phyloP scores from a whole-genome alignment of 208 protist species.

The Acanthamoeba triangularis region DNA sequence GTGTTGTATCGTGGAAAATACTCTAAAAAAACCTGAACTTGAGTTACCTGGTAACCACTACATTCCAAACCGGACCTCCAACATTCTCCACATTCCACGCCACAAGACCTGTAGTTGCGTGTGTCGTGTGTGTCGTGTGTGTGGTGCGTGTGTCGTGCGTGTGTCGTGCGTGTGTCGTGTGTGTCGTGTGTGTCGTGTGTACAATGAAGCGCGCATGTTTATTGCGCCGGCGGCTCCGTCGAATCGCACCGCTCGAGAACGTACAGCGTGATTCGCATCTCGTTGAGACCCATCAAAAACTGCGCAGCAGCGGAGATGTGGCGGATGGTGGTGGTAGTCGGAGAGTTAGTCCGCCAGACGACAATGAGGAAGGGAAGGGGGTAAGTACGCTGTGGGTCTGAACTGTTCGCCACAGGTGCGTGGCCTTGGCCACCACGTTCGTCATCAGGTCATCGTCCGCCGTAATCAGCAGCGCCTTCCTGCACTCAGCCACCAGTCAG shows the following conservation, averaged over 20 bases:
- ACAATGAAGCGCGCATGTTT: too few species aligned
- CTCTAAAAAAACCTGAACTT: neutral
- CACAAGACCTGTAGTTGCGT: too few species aligned
- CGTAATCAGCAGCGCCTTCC: neutral
- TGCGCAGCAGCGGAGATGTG: neutral
- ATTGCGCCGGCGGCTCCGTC: neutral
- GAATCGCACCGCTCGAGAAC: neutral
- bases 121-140: too few species aligned
- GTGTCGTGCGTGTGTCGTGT: too few species aligned
- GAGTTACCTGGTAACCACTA: neutral
- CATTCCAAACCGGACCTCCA: too few species aligned
- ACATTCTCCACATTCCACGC: too few species aligned
- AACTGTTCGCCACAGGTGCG: neutral
- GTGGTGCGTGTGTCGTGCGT: too few species aligned
- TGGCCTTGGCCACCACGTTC: neutral
- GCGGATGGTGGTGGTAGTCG: neutral
- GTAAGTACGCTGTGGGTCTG: neutral
- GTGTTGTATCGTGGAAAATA: too few species aligned
- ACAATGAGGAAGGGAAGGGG: neutral
- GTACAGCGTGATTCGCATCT: constrained; percentile 47
- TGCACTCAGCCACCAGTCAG: neutral
- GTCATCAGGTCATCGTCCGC: constrained; percentile 23
- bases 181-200: too few species aligned
- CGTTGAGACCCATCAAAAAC: constrained; percentile 49
- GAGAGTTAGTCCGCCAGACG: neutral